These are phyloP conservation scores for Vanrija humicola DNA, from an alignment of 1,284 basidiomycete species.

Conservation along the genomic window DNA sequence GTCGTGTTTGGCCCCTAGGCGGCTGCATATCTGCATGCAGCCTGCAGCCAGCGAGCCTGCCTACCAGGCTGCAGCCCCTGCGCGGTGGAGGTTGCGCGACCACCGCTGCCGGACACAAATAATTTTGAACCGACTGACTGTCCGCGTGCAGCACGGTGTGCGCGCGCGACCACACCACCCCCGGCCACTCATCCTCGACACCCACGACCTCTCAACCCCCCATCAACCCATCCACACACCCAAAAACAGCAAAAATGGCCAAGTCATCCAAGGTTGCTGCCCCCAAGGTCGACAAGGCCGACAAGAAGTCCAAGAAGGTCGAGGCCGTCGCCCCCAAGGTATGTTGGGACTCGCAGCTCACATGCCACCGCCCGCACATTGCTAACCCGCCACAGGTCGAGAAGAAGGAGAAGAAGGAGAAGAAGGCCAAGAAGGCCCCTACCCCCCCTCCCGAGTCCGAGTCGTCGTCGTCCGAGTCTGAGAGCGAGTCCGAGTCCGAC, in stretches of 20 bases:
- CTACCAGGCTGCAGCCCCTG: no score
- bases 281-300: conserved; percentile 14
- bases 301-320: conserved; percentile 31
- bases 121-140: no score
- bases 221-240: conserved; percentile 1
- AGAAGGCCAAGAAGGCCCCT: conserved; percentile 49
- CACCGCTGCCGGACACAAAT: no score
- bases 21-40: no score
- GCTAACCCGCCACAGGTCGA: not conserved
- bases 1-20: no score
- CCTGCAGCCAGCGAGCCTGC: no score
- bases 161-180: not conserved
- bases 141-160: no score
- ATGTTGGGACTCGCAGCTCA: not conserved
- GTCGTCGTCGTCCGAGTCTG: conserved; percentile 24
- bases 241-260: conserved; percentile 38
- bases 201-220: not conserved
- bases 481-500: conserved; percentile 25
- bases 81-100: no score
- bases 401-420: conserved; percentile 37
- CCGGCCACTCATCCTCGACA: not conserved
- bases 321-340: conserved; percentile 12
- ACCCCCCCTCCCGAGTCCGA: conserved; percentile 32
- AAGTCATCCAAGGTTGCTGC: conserved; percentile 44
- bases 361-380: not conserved